Base-by-base conservation (phyloP, 1,284 basidiomycete species). In the Cryptococcus amylolentus region DNA sequence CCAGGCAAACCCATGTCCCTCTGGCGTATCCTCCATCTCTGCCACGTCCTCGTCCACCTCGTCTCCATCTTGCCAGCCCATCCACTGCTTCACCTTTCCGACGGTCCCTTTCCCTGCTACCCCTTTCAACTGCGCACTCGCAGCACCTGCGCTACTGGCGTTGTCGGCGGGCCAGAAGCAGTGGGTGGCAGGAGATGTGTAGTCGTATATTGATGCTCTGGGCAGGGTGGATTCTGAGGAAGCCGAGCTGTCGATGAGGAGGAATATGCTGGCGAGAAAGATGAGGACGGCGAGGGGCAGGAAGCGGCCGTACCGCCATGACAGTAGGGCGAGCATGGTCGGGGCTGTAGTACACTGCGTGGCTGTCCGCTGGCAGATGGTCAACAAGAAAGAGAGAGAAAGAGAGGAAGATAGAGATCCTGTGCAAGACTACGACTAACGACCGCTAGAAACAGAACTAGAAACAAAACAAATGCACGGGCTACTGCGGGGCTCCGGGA, bases 151-250 rank as follows among this genome's bases (percentile, higher is more conserved):
- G 26, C 23, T 38, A 23, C 13, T 40, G 31, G 41, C n/a, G 12
- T 37, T 51, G 10, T 42, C 18, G 16, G 49, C 27, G 8, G 54
- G 52, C 61, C 61, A 62, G 38, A 57, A 62, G 39, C 61, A 62
- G 39, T 62, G 52, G 5, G 49, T 57, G 14, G 55, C 49, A 45
- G 61, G 61, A 6, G 61, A 62, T 14, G 61, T 62, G 18, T 62
- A 62, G 16, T 62, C 61, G n/a, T 27, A 28, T 46, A 46, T 35
- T 40, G 44, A 57, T 28, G 8, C 59, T 43, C 46, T n/a, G 3
- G 61, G 61, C 10, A 58, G 27, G 7, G 56, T 23, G 27, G 57
- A 56, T 35, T 41, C 28, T 13, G 52, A 9, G n/a, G 48, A 14
- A 14, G 50, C 18, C n/a, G 45, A 26, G 27, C 31, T 27, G 8